Evolutionary conservation across 2,329 filamentous ascomycete genomes (phyloP), one percentile per base, ranked within the genome.

Genomic region (Epichloe brachyelytri): DNA sequence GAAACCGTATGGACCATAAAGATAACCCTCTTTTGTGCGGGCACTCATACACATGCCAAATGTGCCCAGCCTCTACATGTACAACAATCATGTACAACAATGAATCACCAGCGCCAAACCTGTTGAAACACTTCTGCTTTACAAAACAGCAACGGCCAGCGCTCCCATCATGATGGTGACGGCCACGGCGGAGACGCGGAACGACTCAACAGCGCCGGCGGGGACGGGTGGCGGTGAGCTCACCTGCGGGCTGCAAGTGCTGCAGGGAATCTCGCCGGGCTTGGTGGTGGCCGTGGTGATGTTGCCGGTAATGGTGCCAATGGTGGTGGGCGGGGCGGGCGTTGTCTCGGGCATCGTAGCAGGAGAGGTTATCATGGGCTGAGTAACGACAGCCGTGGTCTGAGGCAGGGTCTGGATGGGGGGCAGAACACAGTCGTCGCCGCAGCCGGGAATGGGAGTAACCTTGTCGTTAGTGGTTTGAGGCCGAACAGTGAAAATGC

Each of bases 401-500:
- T 26, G 36, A n/a, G 47, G 47, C 30, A 36, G 39, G 20, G 50
- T 55, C 50, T 37, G 52, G 20, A 49, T 43, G n/a, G 58, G 52
- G 52, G 57, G 58, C 43, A 55, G 47, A 34, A 52, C 39, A 49
- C 52, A 56, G 38, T 52, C 36, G 26, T 47, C 53, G 43, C 46
- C 46, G 36, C 54, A 54, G 43, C 56, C 58, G 39, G 56, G 58
- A 49, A 51, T 47, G 3, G 62, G 59, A 1, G 57, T 63, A 0
- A 62, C 61, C 44, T 53, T 49, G 38, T 58, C 54, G 14, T 53
- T 51, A 37, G 59, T 56, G n/a, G 57, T 55, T 36, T 60, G 58
- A 17, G 62, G 60, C 10, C 53, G 52, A 36, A 66, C 40, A 19
- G 58, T 63, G 45, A 65, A 55, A 12, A 56, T 51, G 26, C 56